Percentiles rank a stretch among this genome's conserved stretches.
These are phyloP conservation scores for Penicilliopsis zonata DNA, from an alignment of 495 filamentous ascomycete genomes.

Conservation along the genomic window DNA sequence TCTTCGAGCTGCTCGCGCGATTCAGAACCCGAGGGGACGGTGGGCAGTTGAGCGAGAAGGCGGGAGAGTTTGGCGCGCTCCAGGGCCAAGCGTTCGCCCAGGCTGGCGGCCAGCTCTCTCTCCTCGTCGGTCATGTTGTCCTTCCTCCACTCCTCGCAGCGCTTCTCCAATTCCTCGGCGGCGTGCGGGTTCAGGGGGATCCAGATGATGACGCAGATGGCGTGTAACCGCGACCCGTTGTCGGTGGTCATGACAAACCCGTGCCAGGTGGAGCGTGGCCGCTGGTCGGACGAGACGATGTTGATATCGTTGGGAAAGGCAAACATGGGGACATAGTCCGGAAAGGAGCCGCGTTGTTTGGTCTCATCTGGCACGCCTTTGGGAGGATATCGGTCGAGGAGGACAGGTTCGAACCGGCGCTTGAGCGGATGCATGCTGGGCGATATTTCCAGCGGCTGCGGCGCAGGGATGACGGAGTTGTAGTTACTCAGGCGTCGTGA, in stretches of 20 bases:
- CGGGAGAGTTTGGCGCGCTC: slow-evolving; percentile 86
- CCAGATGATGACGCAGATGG: slow-evolving; percentile 87
- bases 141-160: slow-evolving; percentile 88
- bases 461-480: slow-evolving; percentile 91
- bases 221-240: slow-evolving; percentile 84
- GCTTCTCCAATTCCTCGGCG: slow-evolving; percentile 77
- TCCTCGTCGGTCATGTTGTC: slow-evolving; percentile 95
- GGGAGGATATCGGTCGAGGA: slow-evolving; percentile 87
- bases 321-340: slow-evolving; percentile 98
- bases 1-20: slow-evolving; percentile 80
- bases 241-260: slow-evolving; percentile 95
- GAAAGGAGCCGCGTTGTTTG: slow-evolving; percentile 74
- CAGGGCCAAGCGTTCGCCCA: slow-evolving; percentile 79
- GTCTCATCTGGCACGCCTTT: slow-evolving; percentile 71
- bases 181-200: slow-evolving; percentile 71
- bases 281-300: slow-evolving; percentile 88
- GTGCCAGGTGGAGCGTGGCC: slow-evolving; percentile 92
- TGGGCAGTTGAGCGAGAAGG: slow-evolving; percentile 71
- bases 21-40: slow-evolving; percentile 63
- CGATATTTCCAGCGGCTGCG: slow-evolving; percentile 76
- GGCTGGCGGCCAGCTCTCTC: slow-evolving; percentile 80
- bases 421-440: slow-evolving; percentile 95
- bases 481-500: slow-evolving; percentile 90
- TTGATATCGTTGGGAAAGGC: slow-evolving; percentile 97
- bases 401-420: slow-evolving; percentile 83